A percentile compares a stretch with the other conserved stretches of the same genome.
phyloP scores from a whole-genome alignment of 2,329 filamentous ascomycete species.

The Lojkania enalia region DNA sequence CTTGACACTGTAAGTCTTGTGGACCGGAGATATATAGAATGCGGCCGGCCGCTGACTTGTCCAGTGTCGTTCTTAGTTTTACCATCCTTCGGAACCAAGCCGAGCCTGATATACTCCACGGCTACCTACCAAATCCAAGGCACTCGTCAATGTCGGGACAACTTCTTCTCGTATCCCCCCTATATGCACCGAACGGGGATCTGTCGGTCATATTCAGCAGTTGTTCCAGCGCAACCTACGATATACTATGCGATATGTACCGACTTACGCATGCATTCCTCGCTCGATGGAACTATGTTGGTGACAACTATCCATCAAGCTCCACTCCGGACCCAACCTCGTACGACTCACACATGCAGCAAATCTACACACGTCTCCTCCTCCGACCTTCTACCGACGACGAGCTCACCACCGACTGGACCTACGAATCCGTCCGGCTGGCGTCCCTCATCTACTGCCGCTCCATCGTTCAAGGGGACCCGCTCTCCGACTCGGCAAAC shows the following conservation, averaged over 20 bases:
- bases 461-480: conserved; percentile 31
- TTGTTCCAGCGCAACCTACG: conserved; percentile 26
- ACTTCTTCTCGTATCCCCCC: conserved; percentile 24
- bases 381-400: conserved; percentile 17
- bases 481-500: conserved; percentile 28
- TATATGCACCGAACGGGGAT: conserved; percentile 24
- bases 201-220: conserved; percentile 16
- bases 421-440: conserved; percentile 37
- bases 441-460: conserved; percentile 38
- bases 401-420: conserved; percentile 27
- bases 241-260: conserved; percentile 33
- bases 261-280: conserved; percentile 26
- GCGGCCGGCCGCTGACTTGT: not conserved
- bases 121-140: conserved; percentile 17
- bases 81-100: conserved; percentile 25
- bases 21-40: not conserved
- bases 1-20: conserved; percentile 31
- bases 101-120: conserved; percentile 23
- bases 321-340: conserved; percentile 18
- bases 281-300: conserved; percentile 20
- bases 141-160: conserved; percentile 6
- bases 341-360: conserved; percentile 28
- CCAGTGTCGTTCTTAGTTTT: conserved; percentile 31
- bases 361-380: conserved; percentile 28
- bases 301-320: conserved; percentile 6